A percentile compares a stretch with the other conserved stretches of the same genome.
Conservation (phyloP, 2,329 filamentous ascomycete genomes). For the Graphium sp. region DNA sequence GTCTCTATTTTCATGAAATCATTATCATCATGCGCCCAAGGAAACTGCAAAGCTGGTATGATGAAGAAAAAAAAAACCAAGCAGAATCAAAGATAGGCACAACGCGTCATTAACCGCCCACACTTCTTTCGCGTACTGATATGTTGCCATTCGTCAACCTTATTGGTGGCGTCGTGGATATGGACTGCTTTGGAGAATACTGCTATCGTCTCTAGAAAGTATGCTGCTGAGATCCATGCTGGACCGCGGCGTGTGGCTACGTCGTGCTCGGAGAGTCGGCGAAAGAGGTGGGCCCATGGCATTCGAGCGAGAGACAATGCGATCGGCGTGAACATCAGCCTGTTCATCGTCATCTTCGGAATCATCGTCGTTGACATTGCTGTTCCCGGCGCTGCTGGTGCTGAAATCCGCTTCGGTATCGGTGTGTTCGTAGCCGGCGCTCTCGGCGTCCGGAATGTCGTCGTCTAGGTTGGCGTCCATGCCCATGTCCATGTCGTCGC, state of each 20-base stretch:
- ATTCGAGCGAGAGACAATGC: no score
- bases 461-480: conserved; percentile 58
- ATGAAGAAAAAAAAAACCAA: no score
- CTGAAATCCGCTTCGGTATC: conserved; percentile 52
- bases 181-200: conserved; percentile 36
- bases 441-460: conserved; percentile 49
- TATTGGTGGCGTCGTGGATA: no score
- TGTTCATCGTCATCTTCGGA: conserved; percentile 54
- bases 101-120: no score
- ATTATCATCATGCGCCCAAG: no score
- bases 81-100: no score
- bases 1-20: no score
- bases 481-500: conserved; percentile 37
- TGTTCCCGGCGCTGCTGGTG: conserved; percentile 27
- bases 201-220: conserved; percentile 39
- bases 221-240: conserved; percentile 42
- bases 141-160: no score
- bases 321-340: conserved; percentile 12
- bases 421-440: conserved; percentile 57
- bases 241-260: conserved; percentile 14
- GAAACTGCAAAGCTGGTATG: no score
- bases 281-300: conserved; percentile 12
- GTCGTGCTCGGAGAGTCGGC: conserved; percentile 16
- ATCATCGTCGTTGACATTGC: conserved; percentile 37
- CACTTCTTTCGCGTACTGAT: no score